Conservation (phyloP, 306 rosid genomes). For the Corylus avellana region DNA sequence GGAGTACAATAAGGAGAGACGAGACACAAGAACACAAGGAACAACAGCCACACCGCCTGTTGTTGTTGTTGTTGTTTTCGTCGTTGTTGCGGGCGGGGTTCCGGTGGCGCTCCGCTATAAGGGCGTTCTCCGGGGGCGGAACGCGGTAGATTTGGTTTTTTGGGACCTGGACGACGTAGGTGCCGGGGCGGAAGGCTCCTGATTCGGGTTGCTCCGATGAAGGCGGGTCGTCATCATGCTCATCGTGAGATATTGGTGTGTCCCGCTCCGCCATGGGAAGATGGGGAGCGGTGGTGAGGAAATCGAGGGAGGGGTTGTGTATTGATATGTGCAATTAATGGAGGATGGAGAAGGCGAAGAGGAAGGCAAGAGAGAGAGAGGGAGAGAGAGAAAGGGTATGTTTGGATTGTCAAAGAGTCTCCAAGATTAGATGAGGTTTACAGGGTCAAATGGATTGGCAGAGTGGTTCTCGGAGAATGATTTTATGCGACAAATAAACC, state of each 20-base stretch:
- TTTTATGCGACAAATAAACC: background rate
- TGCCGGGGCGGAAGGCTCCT: constrained; percentile 18
- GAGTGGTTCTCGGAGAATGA: background rate
- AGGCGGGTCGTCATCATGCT: background rate
- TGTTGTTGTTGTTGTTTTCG: background rate
- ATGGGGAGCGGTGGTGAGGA: constrained; percentile 49
- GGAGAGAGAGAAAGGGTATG: constrained; percentile 18
- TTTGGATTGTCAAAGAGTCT: constrained; percentile 4
- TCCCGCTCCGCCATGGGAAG: constrained; percentile 76
- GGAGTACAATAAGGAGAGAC: constrained; percentile 8
- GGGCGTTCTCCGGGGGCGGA: constrained; percentile 54
- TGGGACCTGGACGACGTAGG: constrained; percentile 66
- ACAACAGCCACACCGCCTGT: background rate
- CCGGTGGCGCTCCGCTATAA: constrained; percentile 32
- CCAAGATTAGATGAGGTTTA: constrained; percentile 25
- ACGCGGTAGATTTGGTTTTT: constrained; percentile 69
- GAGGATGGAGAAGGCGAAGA: constrained; percentile 21
- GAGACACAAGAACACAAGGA: constrained; percentile 9
- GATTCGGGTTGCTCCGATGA: background rate
- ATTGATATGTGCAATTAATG: background rate
- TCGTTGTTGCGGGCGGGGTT: background rate
- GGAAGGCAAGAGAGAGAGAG: background rate
- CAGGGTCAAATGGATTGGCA: constrained; percentile 26
- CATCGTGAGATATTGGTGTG: constrained; percentile 5
- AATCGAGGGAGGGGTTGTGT: constrained; percentile 8